Evolutionary conservation across 768 basidiomycete genomes (phyloP).

Genomic region (Dentipellis sp.): DNA sequence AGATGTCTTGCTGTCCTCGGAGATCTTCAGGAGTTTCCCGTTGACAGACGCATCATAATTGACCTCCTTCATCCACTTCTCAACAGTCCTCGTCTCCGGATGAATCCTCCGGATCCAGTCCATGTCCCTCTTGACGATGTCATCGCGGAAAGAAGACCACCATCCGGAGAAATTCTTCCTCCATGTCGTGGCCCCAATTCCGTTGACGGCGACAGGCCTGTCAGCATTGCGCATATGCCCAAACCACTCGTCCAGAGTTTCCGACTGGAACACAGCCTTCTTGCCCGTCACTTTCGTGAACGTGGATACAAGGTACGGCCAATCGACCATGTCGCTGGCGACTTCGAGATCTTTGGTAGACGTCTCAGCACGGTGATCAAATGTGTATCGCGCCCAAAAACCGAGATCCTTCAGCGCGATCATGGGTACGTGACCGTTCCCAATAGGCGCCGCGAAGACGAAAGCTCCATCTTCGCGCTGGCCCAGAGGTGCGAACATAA

Average conservation of each 20-base stretch:
- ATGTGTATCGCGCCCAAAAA: constrained; percentile 19
- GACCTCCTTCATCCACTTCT: not conserved
- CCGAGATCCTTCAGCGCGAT: constrained; percentile 22
- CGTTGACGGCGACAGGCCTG: constrained; percentile 13
- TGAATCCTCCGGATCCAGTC: constrained; percentile 32
- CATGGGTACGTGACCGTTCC: constrained; percentile 16
- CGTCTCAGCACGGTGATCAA: constrained; percentile 17
- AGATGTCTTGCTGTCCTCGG: not conserved
- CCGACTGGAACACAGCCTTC: not conserved
- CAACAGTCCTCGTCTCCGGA: constrained; percentile 24
- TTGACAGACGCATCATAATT: not conserved
- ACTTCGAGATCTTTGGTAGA: constrained; percentile 17
- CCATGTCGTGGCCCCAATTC: constrained; percentile 13
- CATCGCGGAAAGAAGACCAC: constrained; percentile 35
- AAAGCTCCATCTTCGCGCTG: constrained; percentile 18
- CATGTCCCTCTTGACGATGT: constrained; percentile 33
- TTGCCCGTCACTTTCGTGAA: constrained; percentile 16
- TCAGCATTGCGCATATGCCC: constrained; percentile 10
- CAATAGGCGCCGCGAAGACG: constrained; percentile 19
- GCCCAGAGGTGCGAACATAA: constrained; percentile 16
- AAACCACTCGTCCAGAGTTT: constrained; percentile 16
- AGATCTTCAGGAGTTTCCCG: not conserved
- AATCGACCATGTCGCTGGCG: constrained; percentile 15
- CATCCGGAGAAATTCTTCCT: constrained; percentile 32
- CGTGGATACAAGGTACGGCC: constrained; percentile 14